Evolutionary conservation across 2,329 filamentous ascomycete species (phyloP).

Genomic region (Cladosporium sp.): DNA sequence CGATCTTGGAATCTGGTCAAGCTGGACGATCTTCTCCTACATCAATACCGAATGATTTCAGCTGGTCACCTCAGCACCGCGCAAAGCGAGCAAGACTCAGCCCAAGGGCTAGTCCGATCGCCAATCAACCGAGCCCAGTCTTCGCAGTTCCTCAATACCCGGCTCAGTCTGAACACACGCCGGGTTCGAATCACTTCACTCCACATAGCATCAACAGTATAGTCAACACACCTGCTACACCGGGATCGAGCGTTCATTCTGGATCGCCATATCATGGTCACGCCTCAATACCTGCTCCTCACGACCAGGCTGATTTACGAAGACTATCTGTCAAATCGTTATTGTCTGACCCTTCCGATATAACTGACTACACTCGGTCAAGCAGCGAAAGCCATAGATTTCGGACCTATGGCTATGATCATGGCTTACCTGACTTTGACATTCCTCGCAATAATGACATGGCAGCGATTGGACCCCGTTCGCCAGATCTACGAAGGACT

Average conservation of each 20-base stretch:
- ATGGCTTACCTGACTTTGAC: constrained; percentile 66
- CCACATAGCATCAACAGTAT: constrained; percentile 39
- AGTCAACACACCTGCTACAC: constrained; percentile 42
- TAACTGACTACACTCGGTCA: constrained; percentile 9
- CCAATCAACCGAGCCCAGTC: constrained; percentile 19
- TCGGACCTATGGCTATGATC: constrained; percentile 64
- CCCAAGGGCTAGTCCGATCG: constrained; percentile 18
- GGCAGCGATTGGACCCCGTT: constrained; percentile 52
- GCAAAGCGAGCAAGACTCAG: constrained; percentile 34
- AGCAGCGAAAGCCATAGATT: constrained; percentile 20
- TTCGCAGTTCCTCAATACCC: constrained; percentile 28
- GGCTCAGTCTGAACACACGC: constrained; percentile 33
- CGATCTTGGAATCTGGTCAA: neutral
- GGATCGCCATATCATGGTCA: constrained; percentile 24
- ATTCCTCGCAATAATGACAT: constrained; percentile 67
- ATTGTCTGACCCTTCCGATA: constrained; percentile 49
- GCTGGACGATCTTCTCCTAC: constrained; percentile 2
- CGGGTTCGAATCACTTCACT: constrained; percentile 29
- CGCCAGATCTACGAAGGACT: constrained; percentile 28
- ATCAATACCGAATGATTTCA: constrained; percentile 14
- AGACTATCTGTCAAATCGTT: constrained; percentile 64
- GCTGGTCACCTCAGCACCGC: constrained; percentile 33
- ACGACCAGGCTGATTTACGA: constrained; percentile 43
- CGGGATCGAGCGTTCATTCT: constrained; percentile 32
- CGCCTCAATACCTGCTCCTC: constrained; percentile 18